Conservation (phyloP, 768 basidiomycete genomes). For the Mycena indigotica region DNA sequence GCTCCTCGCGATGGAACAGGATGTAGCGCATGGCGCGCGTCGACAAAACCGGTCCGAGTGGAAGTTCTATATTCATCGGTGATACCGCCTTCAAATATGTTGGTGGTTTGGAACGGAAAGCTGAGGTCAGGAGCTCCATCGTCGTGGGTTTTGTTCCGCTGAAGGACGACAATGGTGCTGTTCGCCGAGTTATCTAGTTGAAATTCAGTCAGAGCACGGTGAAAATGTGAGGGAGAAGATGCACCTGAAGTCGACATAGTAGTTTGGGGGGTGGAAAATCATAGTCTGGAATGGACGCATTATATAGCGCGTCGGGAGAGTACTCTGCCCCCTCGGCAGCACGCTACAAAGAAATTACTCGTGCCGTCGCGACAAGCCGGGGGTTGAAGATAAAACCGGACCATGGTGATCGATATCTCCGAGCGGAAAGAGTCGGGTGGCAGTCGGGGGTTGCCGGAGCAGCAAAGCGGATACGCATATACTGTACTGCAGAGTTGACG, state of each 20-base stretch:
- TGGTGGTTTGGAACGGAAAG: conserved; percentile 19
- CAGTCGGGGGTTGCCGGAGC: not conserved
- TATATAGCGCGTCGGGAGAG: not conserved
- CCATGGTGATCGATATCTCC: not conserved
- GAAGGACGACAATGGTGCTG: not conserved
- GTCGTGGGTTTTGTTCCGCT: conserved; percentile 2
- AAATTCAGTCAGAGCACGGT: not conserved
- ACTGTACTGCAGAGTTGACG: not conserved
- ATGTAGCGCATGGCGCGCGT: conserved; percentile 30
- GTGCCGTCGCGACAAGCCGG: not conserved
- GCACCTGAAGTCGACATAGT: not conserved
- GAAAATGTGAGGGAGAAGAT: not conserved
- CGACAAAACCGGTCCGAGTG: conserved; percentile 31
- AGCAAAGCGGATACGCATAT: too few relatives aligned
- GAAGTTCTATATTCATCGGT: conserved; percentile 38
- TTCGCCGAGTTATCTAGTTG: not conserved
- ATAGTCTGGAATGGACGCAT: not conserved
- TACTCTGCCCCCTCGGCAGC: not conserved
- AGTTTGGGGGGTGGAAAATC: not conserved
- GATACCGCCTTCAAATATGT: conserved; percentile 15
- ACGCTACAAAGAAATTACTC: not conserved
- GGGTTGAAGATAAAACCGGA: not conserved
- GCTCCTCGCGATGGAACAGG: conserved; percentile 26
- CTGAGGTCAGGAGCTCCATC: conserved; percentile 13
- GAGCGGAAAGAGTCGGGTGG: not conserved